Evolutionary conservation across 2,329 filamentous ascomycete species (phyloP).

Genomic region (Sordariomycetes sp.): DNA sequence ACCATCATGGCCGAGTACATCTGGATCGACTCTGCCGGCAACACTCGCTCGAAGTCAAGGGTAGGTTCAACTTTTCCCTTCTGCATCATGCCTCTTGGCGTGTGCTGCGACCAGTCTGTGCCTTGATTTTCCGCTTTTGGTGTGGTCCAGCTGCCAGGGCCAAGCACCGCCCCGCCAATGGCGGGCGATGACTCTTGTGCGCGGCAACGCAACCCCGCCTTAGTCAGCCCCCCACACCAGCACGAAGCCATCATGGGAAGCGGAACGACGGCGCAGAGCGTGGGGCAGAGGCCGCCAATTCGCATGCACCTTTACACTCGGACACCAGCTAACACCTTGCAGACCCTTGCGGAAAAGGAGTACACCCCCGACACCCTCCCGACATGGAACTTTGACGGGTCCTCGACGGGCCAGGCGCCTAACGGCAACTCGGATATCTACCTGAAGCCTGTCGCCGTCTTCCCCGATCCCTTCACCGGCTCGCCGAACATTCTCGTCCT

Average conservation of each 20-base stretch:
- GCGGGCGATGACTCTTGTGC: neutral
- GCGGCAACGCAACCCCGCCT: neutral
- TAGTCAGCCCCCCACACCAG: neutral
- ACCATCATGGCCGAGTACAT: conserved; percentile 88
- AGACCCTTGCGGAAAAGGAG: conserved; percentile 37
- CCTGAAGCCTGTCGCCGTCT: conserved; percentile 80
- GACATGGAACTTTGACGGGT: conserved; percentile 53
- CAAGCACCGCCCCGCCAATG: neutral
- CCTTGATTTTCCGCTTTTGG: neutral
- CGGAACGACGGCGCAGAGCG: neutral
- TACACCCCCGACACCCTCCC: conserved; percentile 39
- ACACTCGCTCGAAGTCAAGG: conserved; percentile 88
- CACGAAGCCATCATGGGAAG: neutral
- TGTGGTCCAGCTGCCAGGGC: neutral
- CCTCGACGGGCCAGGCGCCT: conserved; percentile 81
- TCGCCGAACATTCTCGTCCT: conserved; percentile 90
- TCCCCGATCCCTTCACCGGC: conserved; percentile 81
- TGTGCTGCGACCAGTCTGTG: neutral
- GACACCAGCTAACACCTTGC: neutral
- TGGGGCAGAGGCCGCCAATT: neutral
- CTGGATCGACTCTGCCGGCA: conserved; percentile 80
- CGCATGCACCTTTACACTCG: neutral
- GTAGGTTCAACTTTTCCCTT: conserved; percentile 42
- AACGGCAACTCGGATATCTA: conserved; percentile 97
- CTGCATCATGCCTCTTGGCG: conserved; percentile 9